A percentile compares a stretch with the other conserved stretches of the same genome.
Evolutionary conservation across 768 basidiomycete genomes (phyloP).

Genomic region (Boletus rubescentipes): DNA sequence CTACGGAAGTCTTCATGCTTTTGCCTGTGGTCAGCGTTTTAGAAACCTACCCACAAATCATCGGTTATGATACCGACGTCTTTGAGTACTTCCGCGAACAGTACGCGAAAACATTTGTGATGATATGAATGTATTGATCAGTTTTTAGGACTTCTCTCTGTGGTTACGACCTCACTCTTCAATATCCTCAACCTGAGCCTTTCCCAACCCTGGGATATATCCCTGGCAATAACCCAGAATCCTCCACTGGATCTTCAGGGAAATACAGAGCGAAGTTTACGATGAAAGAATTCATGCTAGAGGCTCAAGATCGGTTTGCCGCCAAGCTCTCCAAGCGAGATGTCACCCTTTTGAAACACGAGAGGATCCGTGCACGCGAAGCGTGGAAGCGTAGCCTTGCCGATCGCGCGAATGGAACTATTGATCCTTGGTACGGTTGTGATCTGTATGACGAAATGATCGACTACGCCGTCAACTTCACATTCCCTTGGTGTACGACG

Average conservation of each 20-base stretch:
- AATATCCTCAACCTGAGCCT: too few relatives aligned
- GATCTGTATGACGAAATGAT: constrained; percentile 61
- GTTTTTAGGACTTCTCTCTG: constrained; percentile 55
- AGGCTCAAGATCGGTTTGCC: constrained; percentile 23
- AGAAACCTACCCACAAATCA: constrained; percentile 74
- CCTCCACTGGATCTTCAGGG: background rate
- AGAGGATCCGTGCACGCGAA: constrained; percentile 24
- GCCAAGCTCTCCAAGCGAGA: constrained; percentile 23
- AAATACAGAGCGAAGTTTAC: constrained; percentile 21
- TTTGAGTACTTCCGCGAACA: constrained; percentile 68
- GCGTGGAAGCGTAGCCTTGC: constrained; percentile 48
- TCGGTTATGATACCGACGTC: constrained; percentile 66
- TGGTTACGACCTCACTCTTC: constrained; percentile 62
- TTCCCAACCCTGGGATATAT: constrained; percentile 39
- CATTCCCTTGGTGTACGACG: constrained; percentile 56
- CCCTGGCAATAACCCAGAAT: constrained; percentile 14
- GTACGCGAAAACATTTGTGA: constrained; percentile 39
- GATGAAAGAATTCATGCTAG: constrained; percentile 19
- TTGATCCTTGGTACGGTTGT: constrained; percentile 68
- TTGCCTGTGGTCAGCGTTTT: constrained; percentile 59
- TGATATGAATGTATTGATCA: background rate
- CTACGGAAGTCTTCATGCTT: constrained; percentile 49
- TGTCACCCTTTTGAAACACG: constrained; percentile 22
- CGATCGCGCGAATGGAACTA: constrained; percentile 50
- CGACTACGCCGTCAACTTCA: constrained; percentile 73